A percentile compares a stretch with the other conserved stretches of the same genome.
Evolutionary conservation across 1,284 basidiomycete species (phyloP).

Genomic region (Puccinia hordei): DNA sequence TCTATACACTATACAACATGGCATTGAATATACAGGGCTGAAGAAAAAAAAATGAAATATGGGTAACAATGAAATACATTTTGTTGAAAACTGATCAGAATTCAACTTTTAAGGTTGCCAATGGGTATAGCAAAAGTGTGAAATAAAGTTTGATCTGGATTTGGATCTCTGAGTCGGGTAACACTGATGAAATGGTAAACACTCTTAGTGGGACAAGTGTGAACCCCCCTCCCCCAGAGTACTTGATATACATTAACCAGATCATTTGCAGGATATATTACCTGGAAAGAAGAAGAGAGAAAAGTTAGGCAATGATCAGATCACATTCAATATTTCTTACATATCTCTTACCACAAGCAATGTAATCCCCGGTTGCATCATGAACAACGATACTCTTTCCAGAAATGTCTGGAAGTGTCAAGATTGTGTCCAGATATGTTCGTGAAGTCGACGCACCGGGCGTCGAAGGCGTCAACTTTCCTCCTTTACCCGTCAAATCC

Average conservation of each 20-base stretch:
- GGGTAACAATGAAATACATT: too few relatives aligned
- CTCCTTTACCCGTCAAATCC: slow-evolving; percentile 10
- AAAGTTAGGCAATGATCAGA: background rate
- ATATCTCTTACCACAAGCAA: slow-evolving; percentile 7
- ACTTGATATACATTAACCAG: background rate
- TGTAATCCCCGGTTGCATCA: background rate
- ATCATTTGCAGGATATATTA: background rate
- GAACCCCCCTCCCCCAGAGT: too few relatives aligned
- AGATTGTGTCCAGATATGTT: background rate
- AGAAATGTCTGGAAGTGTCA: background rate
- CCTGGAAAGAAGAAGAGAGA: background rate
- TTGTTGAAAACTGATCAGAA: too few relatives aligned
- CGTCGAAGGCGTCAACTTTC: background rate
- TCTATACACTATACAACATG: too few relatives aligned
- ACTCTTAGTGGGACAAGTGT: too few relatives aligned
- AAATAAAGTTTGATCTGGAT: too few relatives aligned
- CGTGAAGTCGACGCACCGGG: background rate
- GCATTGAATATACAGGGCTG: too few relatives aligned
- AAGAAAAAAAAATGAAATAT: too few relatives aligned
- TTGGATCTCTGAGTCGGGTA: too few relatives aligned
- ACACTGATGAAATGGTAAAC: too few relatives aligned
- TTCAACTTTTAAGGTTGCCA: too few relatives aligned
- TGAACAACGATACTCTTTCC: background rate
- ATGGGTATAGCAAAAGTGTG: too few relatives aligned
- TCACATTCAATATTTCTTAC: background rate